Conservation (phyloP, 2,329 filamentous ascomycete species). For the Trichoderma simmonsii region DNA sequence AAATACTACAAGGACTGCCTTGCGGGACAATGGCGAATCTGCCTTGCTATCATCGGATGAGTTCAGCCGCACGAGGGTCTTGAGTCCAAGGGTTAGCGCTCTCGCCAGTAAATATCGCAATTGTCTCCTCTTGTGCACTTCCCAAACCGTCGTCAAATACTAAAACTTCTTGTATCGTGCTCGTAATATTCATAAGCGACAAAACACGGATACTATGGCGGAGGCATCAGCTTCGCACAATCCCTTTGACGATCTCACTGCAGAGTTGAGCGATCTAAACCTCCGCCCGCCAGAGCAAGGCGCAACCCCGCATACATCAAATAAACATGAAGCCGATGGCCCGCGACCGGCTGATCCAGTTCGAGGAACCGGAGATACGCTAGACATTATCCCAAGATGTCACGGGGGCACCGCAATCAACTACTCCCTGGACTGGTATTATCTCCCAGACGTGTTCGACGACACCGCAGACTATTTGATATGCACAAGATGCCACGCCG, state of each 20-base stretch:
- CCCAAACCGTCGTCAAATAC: neutral
- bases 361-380: slow-evolving; percentile 21
- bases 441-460: slow-evolving; percentile 23
- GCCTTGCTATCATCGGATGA: neutral
- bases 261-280: neutral
- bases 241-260: neutral
- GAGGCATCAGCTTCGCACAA: neutral
- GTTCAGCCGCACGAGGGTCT: neutral
- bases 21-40: neutral
- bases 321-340: neutral
- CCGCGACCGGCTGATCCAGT: neutral
- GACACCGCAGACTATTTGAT: slow-evolving; percentile 30
- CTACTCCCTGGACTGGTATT: slow-evolving; percentile 34
- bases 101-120: slow-evolving; percentile 2
- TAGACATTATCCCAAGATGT: slow-evolving; percentile 28
- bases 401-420: slow-evolving; percentile 25
- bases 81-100: neutral
- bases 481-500: slow-evolving; percentile 41
- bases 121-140: neutral
- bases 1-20: neutral
- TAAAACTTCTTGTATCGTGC: neutral
- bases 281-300: neutral
- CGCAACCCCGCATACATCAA: neutral
- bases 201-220: neutral
- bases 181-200: neutral